Conservation (phyloP, 2,329 filamentous ascomycete species). For the Diplodia scrobiculata region DNA sequence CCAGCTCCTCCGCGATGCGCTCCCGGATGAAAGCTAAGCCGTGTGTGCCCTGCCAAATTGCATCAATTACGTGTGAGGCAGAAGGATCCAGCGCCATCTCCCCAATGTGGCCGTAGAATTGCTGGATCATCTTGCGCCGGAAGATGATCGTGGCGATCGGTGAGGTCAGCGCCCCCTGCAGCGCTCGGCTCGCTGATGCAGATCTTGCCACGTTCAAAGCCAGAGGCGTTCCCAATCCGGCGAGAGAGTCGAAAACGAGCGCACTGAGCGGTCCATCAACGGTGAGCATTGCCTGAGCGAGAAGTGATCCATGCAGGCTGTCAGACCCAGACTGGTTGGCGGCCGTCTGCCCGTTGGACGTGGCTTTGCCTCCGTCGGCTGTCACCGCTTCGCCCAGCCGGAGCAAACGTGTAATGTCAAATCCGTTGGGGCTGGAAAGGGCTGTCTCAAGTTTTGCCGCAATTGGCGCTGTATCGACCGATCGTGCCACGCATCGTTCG, state of each 20-base stretch:
- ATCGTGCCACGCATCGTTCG: slow-evolving; percentile 74
- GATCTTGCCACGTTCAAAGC: slow-evolving; percentile 66
- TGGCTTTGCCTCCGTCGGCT: slow-evolving; percentile 41
- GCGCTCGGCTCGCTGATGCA: slow-evolving; percentile 59
- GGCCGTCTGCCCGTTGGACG: slow-evolving; percentile 33
- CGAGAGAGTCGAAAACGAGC: slow-evolving; percentile 66
- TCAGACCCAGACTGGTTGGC: slow-evolving; percentile 41
- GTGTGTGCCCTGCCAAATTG: slow-evolving; percentile 64
- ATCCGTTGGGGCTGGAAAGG: slow-evolving; percentile 55
- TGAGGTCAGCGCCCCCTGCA: slow-evolving; percentile 64
- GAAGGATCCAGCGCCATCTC: slow-evolving; percentile 63
- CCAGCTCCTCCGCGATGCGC: slow-evolving; percentile 65
- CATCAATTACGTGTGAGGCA: slow-evolving; percentile 69
- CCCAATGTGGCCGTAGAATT: slow-evolving; percentile 63
- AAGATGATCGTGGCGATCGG: slow-evolving; percentile 58
- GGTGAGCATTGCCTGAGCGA: slow-evolving; percentile 76
- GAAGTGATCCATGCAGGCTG: slow-evolving; percentile 78
- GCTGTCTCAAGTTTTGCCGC: slow-evolving; percentile 60
- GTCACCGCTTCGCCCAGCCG: slow-evolving; percentile 56
- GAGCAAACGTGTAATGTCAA: slow-evolving; percentile 62
- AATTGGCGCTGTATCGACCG: slow-evolving; percentile 59
- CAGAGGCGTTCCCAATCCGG: slow-evolving; percentile 54
- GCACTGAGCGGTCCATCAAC: slow-evolving; percentile 69
- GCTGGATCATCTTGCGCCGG: slow-evolving; percentile 64
- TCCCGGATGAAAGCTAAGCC: slow-evolving; percentile 69